phyloP scores from a whole-genome alignment of 805 yeast genomes.

The Metschnikowia colocasiae region DNA sequence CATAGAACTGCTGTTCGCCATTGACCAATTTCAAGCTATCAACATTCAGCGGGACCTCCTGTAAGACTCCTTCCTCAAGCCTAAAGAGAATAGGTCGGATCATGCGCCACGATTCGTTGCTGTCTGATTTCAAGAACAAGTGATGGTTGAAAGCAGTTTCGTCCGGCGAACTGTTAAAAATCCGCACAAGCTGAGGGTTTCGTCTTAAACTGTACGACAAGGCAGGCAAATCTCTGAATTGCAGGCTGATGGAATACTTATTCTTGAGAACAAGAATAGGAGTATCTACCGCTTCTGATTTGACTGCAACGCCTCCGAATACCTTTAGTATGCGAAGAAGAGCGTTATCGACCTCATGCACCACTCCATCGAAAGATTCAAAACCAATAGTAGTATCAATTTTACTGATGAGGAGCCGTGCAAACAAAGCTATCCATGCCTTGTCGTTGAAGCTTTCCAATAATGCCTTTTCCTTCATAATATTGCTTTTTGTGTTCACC shows the following conservation, averaged over 20 bases:
- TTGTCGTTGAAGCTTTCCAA: conserved; percentile 32
- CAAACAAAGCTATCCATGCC: conserved; percentile 28
- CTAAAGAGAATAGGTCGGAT: conserved; percentile 32
- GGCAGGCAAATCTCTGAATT: conserved; percentile 27
- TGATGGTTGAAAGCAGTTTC: conserved; percentile 42
- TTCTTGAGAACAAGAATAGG: conserved; percentile 21
- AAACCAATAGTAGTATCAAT: conserved; percentile 35
- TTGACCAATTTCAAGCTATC: conserved; percentile 2
- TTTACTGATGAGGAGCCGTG: conserved; percentile 32
- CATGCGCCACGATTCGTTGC: conserved; percentile 19
- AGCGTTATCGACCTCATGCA: conserved; percentile 25
- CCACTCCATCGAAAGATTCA: conserved; percentile 28
- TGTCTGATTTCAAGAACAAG: conserved; percentile 23
- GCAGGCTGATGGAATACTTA: conserved; percentile 23
- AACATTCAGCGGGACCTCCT: conserved; percentile 19
- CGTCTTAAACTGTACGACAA: conserved; percentile 33
- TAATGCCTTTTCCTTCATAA: conserved; percentile 26
- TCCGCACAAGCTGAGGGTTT: conserved; percentile 33
- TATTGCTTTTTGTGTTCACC: conserved; percentile 19
- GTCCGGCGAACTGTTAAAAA: conserved; percentile 43
- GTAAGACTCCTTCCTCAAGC: background rate
- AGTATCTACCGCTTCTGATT: conserved; percentile 13
- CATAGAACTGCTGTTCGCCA: conserved; percentile 16
- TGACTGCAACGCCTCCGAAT: conserved; percentile 25
- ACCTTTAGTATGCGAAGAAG: conserved; percentile 25